Evolutionary conservation across 1,284 basidiomycete genomes (phyloP).

Genomic region (Ganoderma resinaceum): DNA sequence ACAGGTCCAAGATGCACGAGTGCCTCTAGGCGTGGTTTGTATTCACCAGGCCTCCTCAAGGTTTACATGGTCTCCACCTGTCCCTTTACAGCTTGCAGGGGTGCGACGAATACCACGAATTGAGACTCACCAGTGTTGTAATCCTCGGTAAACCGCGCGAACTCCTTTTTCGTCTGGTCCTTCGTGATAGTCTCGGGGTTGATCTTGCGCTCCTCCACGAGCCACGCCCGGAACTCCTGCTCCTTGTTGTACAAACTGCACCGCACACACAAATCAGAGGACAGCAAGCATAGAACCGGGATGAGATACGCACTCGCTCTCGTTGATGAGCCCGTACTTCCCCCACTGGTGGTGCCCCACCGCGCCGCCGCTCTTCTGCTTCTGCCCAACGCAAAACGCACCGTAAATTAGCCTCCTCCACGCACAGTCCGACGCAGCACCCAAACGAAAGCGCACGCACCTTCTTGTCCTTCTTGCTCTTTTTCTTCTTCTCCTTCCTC

Average conservation of each 20-base stretch:
- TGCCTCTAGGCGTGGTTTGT: no score
- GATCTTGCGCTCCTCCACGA: conserved; percentile 87
- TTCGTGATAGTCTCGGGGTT: conserved; percentile 88
- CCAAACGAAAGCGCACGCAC: conserved; percentile 39
- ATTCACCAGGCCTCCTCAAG: no score
- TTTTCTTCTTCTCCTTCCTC: conserved; percentile 57
- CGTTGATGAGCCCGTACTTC: conserved; percentile 85
- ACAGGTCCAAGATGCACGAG: not conserved
- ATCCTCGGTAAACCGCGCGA: conserved; percentile 81
- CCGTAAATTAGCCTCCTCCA: not conserved
- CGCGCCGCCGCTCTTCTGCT: conserved; percentile 61
- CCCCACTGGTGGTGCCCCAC: conserved; percentile 77
- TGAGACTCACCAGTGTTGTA: conserved; percentile 79
- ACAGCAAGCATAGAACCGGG: not conserved
- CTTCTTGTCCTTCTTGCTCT: conserved; percentile 74
- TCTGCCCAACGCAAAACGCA: conserved; percentile 45
- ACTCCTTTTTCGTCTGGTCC: conserved; percentile 86
- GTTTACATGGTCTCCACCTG: no score
- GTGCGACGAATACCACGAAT: not conserved
- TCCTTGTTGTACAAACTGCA: conserved; percentile 79
- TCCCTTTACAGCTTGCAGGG: not conserved
- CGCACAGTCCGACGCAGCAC: not conserved
- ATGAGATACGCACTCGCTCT: conserved; percentile 74
- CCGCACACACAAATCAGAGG: not conserved
- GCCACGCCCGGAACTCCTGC: conserved; percentile 88